A percentile compares a stretch with the other conserved stretches of the same genome.
phyloP scores from a whole-genome alignment of 2,329 filamentous ascomycete genomes.

The Xylariaceae sp. region DNA sequence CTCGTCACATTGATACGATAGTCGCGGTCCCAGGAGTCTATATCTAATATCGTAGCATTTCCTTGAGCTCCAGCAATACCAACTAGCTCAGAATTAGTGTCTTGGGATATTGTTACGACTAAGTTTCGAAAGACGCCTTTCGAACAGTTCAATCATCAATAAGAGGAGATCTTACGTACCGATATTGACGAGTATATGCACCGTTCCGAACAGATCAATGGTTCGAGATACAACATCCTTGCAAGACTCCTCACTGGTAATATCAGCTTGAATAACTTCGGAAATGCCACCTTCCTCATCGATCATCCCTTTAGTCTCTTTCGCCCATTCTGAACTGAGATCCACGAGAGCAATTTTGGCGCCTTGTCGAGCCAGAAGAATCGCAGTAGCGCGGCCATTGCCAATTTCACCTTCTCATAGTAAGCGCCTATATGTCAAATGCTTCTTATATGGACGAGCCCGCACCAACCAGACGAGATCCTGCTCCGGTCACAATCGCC shows the following conservation, averaged over 20 bases:
- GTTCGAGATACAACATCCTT: constrained; percentile 19
- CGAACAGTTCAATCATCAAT: no score
- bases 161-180: no score
- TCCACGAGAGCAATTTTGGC: background rate
- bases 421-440: background rate
- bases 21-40: constrained; percentile 30
- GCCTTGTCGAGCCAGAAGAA: background rate
- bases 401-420: constrained; percentile 24
- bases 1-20: constrained; percentile 34
- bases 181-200: constrained; percentile 29
- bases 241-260: constrained; percentile 24
- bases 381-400: background rate
- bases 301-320: constrained; percentile 16
- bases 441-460: background rate
- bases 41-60: constrained; percentile 26
- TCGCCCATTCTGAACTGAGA: background rate
- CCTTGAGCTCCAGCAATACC: constrained; percentile 33
- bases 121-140: no score
- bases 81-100: no score
- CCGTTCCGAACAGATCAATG: constrained; percentile 21
- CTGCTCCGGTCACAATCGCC: constrained; percentile 32
- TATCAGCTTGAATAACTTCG: constrained; percentile 25
- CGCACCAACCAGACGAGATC: constrained; percentile 27
- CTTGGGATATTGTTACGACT: no score
- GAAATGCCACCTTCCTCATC: constrained; percentile 25